Percentiles rank a stretch among this genome's conserved stretches.
These are phyloP conservation scores for Exophiala alcalophila DNA, from an alignment of 2,329 filamentous ascomycete genomes.

Conservation along the genomic window DNA sequence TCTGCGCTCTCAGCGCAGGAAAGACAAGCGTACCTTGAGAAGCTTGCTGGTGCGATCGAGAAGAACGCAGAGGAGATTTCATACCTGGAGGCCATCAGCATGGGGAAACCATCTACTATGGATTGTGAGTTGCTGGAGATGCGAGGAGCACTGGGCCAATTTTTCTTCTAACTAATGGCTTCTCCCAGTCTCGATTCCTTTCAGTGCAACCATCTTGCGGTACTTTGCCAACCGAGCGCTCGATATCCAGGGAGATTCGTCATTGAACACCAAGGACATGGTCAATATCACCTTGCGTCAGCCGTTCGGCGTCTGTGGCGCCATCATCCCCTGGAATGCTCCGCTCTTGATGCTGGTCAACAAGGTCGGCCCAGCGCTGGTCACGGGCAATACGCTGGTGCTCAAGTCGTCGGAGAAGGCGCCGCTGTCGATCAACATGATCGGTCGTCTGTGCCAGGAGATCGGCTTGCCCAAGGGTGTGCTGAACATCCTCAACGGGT, in stretches of 20 bases:
- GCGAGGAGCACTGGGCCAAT: too few relatives aligned
- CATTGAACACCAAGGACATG: slow-evolving; percentile 43
- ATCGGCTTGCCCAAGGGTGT: slow-evolving; percentile 60
- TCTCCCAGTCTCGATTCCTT: slow-evolving; percentile 64
- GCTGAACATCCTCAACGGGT: slow-evolving; percentile 57
- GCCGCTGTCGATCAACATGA: slow-evolving; percentile 50
- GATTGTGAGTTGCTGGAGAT: slow-evolving; percentile 46
- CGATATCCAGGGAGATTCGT: slow-evolving; percentile 46
- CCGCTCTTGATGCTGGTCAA: slow-evolving; percentile 43
- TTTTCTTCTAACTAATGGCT: too few relatives aligned
- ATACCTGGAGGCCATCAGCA: slow-evolving; percentile 48
- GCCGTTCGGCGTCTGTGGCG: slow-evolving; percentile 50
- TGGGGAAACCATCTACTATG: slow-evolving; percentile 51
- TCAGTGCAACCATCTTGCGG: slow-evolving; percentile 66
- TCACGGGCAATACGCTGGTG: slow-evolving; percentile 57
- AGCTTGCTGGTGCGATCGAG: slow-evolving; percentile 43
- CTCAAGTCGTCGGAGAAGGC: slow-evolving; percentile 51
- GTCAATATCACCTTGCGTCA: slow-evolving; percentile 58
- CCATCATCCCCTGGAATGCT: slow-evolving; percentile 51
- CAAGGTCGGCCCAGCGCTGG: slow-evolving; percentile 57
- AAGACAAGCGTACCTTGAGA: slow-evolving; percentile 41
- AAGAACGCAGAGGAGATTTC: slow-evolving; percentile 45
- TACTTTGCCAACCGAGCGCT: slow-evolving; percentile 57
- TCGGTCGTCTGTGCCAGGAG: slow-evolving; percentile 57
- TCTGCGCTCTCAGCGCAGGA: slow-evolving; percentile 44